phyloP scores from a whole-genome alignment of 495 filamentous ascomycete genomes.

The Collariella sp. region DNA sequence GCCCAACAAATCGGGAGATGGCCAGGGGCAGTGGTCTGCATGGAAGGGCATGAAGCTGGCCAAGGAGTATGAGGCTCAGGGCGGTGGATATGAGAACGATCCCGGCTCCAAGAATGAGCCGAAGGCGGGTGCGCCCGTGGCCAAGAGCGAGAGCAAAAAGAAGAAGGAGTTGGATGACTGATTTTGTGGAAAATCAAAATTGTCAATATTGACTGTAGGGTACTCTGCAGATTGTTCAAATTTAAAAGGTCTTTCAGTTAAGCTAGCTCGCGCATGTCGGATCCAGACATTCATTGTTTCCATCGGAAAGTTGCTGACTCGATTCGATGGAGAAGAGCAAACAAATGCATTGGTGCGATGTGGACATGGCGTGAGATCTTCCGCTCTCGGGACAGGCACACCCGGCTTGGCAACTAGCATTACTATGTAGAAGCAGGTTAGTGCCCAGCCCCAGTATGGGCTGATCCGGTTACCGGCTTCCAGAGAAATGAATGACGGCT shows the following conservation, averaged over 20 bases:
- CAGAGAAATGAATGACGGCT: no score
- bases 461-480: no score
- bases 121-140: constrained; percentile 37
- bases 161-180: constrained; percentile 19
- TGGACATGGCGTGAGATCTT: background rate
- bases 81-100: constrained; percentile 46
- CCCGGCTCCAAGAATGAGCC: constrained; percentile 46
- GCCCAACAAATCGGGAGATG: constrained; percentile 46
- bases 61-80: constrained; percentile 47
- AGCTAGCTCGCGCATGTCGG: no score
- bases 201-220: no score
- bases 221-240: no score
- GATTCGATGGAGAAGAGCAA: no score
- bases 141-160: constrained; percentile 26
- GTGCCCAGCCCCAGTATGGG: background rate
- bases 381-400: background rate
- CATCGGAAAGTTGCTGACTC: no score
- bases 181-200: background rate
- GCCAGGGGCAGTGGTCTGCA: constrained; percentile 47
- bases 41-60: constrained; percentile 50
- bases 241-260: no score
- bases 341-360: background rate
- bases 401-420: background rate
- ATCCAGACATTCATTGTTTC: no score
- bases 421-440: no score